These are phyloP conservation scores for Berkeleyomyces basicola DNA, from an alignment of 2,329 filamentous ascomycete genomes.

Conservation along the genomic window DNA sequence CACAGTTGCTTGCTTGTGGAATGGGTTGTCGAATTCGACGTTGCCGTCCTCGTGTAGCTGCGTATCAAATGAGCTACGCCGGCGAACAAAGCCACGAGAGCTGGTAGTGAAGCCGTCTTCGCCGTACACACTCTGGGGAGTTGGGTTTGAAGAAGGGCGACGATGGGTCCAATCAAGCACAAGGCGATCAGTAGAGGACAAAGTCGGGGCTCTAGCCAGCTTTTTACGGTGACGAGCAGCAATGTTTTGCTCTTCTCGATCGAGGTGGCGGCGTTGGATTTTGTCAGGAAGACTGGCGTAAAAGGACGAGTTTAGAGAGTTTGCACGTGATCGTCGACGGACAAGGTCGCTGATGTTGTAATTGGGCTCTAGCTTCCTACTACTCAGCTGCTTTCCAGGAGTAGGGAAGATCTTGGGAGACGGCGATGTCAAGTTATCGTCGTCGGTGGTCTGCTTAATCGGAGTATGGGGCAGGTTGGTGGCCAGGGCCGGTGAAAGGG, in stretches of 20 bases:
- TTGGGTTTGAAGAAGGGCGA: slow-evolving; percentile 12
- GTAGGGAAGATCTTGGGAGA: slow-evolving; percentile 14
- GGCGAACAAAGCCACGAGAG: slow-evolving; percentile 21
- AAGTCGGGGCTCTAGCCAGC: neutral
- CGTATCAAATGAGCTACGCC: slow-evolving; percentile 7
- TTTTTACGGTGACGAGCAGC: slow-evolving; percentile 8
- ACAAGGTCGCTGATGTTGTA: slow-evolving; percentile 21
- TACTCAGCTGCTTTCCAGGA: slow-evolving; percentile 2
- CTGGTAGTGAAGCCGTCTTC: slow-evolving; percentile 11
- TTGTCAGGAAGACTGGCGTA: slow-evolving; percentile 57
- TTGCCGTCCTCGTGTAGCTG: slow-evolving; percentile 9
- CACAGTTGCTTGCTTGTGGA: slow-evolving; percentile 9
- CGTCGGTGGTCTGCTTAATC: neutral
- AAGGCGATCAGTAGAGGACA: slow-evolving; percentile 8
- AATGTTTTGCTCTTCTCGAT: slow-evolving; percentile 48
- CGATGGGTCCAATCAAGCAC: slow-evolving; percentile 11
- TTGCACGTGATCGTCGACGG: slow-evolving; percentile 22
- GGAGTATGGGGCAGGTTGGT: neutral
- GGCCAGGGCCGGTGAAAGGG: neutral
- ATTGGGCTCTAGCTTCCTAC: neutral
- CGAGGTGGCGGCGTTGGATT: slow-evolving; percentile 53
- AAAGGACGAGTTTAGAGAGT: slow-evolving; percentile 46
- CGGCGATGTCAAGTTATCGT: neutral
- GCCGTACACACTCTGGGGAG: slow-evolving; percentile 10
- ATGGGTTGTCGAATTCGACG: slow-evolving; percentile 10